These are phyloP conservation scores for Mayamaea pseudoterrestris DNA, from an alignment of 108 stramenopile species.

Conservation along the genomic window DNA sequence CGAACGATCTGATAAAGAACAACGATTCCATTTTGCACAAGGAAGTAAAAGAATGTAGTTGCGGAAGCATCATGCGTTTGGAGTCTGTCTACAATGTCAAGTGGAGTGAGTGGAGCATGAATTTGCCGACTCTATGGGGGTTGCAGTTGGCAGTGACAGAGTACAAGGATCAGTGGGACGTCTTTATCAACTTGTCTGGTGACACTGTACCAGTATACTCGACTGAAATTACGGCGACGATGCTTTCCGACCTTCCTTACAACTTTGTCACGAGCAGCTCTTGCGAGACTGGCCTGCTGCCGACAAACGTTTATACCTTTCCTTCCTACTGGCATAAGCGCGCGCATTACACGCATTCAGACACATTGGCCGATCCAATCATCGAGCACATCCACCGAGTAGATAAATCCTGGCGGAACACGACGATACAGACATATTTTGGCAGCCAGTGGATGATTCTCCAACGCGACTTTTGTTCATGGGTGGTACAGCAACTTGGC, in stretches of 20 bases:
- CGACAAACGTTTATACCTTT: conserved; percentile 57
- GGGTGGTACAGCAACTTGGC: conserved; percentile 30
- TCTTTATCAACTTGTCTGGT: conserved; percentile 72
- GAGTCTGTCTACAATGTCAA: conserved; percentile 24
- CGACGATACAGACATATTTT: conserved; percentile 53
- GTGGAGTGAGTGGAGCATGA: conserved; percentile 85
- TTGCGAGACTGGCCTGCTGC: conserved; percentile 69
- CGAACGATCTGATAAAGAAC: not conserved
- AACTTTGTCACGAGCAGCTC: conserved; percentile 76
- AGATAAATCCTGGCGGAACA: conserved; percentile 31
- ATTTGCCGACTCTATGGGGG: conserved; percentile 71
- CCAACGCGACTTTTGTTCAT: conserved; percentile 54
- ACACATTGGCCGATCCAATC: conserved; percentile 12
- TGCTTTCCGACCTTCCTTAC: conserved; percentile 5
- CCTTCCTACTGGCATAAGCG: conserved; percentile 80
- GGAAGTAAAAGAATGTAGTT: conserved; percentile 40
- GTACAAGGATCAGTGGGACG: conserved; percentile 55
- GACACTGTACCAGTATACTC: conserved; percentile 70
- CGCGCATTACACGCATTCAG: conserved; percentile 46
- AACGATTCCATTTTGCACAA: conserved; percentile 11
- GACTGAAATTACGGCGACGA: conserved; percentile 32
- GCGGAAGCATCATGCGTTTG: conserved; percentile 26
- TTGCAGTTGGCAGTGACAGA: conserved; percentile 37
- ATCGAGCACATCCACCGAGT: conserved; percentile 39
- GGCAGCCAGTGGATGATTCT: conserved; percentile 84